A percentile compares a stretch with the other conserved stretches of the same genome.
phyloP scores from a whole-genome alignment of 805 yeast genomes.

The Starmerella lactis-condensi region DNA sequence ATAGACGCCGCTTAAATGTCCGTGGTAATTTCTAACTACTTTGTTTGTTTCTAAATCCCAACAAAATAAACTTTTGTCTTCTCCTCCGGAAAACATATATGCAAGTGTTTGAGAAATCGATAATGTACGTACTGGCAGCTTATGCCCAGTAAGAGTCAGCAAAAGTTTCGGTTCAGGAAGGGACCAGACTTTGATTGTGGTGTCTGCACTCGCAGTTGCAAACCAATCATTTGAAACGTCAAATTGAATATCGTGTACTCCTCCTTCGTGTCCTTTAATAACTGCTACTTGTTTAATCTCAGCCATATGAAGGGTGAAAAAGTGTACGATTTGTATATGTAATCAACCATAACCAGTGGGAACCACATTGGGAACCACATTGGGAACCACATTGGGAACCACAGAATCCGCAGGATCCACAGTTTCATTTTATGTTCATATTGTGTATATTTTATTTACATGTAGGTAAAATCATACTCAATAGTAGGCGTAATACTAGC shows the following conservation, averaged over 20 bases:
- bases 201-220: conserved; percentile 77
- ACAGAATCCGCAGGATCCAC: no score
- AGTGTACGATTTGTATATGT: background rate
- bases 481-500: conserved; percentile 96
- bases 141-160: conserved; percentile 73
- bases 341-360: background rate
- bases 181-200: conserved; percentile 84
- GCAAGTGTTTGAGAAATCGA: conserved; percentile 61
- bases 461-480: conserved; percentile 72
- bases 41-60: conserved; percentile 88
- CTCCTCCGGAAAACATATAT: conserved; percentile 78
- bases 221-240: conserved; percentile 86
- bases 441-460: no score
- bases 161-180: conserved; percentile 49
- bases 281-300: conserved; percentile 49
- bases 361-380: background rate
- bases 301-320: background rate
- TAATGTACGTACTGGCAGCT: conserved; percentile 69
- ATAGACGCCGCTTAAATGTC: conserved; percentile 81
- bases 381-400: no score
- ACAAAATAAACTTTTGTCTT: conserved; percentile 80
- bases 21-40: conserved; percentile 74
- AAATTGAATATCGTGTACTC: conserved; percentile 66
- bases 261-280: conserved; percentile 78
- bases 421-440: no score